These are phyloP conservation scores for Westerdykella aurantiaca DNA, from an alignment of 2,329 filamentous ascomycete species.

Conservation along the genomic window DNA sequence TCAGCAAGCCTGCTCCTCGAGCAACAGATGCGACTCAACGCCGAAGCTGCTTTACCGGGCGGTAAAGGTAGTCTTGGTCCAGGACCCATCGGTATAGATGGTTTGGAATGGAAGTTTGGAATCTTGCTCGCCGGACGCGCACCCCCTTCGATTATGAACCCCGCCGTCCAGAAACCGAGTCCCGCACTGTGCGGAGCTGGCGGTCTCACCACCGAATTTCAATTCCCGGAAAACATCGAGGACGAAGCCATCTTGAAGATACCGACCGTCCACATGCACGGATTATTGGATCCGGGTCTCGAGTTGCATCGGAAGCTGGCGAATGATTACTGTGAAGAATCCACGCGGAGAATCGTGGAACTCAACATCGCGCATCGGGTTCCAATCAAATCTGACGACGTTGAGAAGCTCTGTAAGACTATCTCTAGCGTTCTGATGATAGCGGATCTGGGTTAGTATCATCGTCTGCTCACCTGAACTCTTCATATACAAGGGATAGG, in stretches of 20 bases:
- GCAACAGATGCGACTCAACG: slow-evolving; percentile 53
- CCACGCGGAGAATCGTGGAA: slow-evolving; percentile 55
- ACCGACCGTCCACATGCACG: slow-evolving; percentile 65
- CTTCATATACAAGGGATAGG: no score
- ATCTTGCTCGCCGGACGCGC: slow-evolving; percentile 58
- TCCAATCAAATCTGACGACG: slow-evolving; percentile 62
- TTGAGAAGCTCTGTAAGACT: slow-evolving; percentile 45
- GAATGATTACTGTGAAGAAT: slow-evolving; percentile 54
- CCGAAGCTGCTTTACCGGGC: slow-evolving; percentile 15
- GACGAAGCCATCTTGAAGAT: slow-evolving; percentile 46
- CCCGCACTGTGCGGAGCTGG: slow-evolving; percentile 38
- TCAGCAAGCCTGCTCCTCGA: slow-evolving; percentile 44
- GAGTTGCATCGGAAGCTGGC: slow-evolving; percentile 53
- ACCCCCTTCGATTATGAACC: slow-evolving; percentile 52
- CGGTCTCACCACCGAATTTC: slow-evolving; percentile 41
- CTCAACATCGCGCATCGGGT: slow-evolving; percentile 70
- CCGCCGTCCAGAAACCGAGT: slow-evolving; percentile 26
- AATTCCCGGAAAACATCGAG: slow-evolving; percentile 35
- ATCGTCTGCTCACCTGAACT: no score
- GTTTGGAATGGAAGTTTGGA: slow-evolving; percentile 51
- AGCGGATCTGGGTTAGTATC: no score
- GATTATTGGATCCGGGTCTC: slow-evolving; percentile 55
- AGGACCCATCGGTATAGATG: slow-evolving; percentile 21
- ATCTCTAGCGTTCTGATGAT: no score
- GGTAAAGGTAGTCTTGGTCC: slow-evolving; percentile 13